A percentile compares a stretch with the other conserved stretches of the same genome.
Evolutionary conservation across 306 rosid genomes (phyloP).

Genomic region (Corylus americana): DNA sequence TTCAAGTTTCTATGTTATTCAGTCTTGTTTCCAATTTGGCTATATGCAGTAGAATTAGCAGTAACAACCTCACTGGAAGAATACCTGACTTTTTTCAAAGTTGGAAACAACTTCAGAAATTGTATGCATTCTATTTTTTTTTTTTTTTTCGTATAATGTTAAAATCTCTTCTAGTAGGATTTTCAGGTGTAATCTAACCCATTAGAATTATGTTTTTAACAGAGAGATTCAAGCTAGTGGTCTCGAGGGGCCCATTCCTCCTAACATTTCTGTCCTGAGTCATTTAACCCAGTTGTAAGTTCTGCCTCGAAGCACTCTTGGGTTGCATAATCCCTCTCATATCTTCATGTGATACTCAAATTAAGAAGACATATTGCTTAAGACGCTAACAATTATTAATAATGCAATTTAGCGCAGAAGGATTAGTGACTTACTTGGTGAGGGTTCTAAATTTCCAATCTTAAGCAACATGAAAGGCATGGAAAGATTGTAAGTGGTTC

Average conservation of each 20-base stretch:
- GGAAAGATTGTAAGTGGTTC: constrained; percentile 12
- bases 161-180: not conserved
- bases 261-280: constrained; percentile 21
- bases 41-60: constrained; percentile 25
- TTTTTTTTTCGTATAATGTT: too few species aligned
- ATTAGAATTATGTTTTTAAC: not conserved
- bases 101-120: constrained; percentile 13
- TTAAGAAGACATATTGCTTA: not conserved
- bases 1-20: not conserved
- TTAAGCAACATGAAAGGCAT: constrained; percentile 19
- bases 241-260: constrained; percentile 31
- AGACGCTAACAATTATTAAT: not conserved
- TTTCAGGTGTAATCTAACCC: not conserved
- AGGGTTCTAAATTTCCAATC: constrained; percentile 13
- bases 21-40: not conserved
- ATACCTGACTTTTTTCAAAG: constrained; percentile 20
- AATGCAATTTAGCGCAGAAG: constrained; percentile 26
- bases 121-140: constrained; percentile 5
- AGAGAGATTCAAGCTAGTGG: constrained; percentile 41
- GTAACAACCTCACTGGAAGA: constrained; percentile 41
- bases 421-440: constrained; percentile 25
- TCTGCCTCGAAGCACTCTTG: not conserved
- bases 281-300: constrained; percentile 31
- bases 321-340: not conserved
- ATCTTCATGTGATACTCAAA: not conserved